These are phyloP conservation scores for Brassica rapa DNA, from an alignment of 345 rosid species.

Conservation along the genomic window DNA sequence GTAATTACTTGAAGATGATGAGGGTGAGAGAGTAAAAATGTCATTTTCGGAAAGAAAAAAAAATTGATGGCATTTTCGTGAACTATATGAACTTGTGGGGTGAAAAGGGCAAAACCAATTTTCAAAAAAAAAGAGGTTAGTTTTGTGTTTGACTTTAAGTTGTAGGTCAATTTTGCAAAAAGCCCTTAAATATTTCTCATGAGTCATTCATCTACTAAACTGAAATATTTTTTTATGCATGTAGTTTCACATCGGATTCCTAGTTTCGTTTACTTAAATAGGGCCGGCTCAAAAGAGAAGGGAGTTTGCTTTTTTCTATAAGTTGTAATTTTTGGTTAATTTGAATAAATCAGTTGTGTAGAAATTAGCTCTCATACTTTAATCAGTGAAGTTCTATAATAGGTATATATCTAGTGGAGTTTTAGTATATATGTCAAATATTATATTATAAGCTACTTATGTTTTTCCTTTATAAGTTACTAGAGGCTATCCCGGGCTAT, in stretches of 20 bases:
- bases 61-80: too few relatives aligned
- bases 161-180: too few relatives aligned
- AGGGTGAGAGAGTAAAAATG: too few relatives aligned
- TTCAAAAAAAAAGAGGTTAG: too few relatives aligned
- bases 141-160: too few relatives aligned
- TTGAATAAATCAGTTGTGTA: neutral
- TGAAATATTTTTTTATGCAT: neutral
- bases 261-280: neutral
- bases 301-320: neutral
- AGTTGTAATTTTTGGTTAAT: too few relatives aligned
- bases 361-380: neutral
- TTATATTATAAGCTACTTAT: conserved; percentile 2
- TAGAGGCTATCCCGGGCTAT: too few relatives aligned
- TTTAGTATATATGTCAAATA: neutral
- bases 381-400: neutral
- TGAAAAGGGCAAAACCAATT: too few relatives aligned
- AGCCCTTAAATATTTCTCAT: neutral
- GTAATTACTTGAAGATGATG: too few relatives aligned
- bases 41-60: too few relatives aligned
- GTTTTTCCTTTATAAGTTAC: conserved; percentile 27
- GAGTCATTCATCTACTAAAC: neutral
- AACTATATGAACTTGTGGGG: too few relatives aligned
- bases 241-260: neutral
- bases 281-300: neutral
- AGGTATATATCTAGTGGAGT: neutral